Conservation (phyloP, 345 rosid species). For the Hypericum androsaemum region DNA sequence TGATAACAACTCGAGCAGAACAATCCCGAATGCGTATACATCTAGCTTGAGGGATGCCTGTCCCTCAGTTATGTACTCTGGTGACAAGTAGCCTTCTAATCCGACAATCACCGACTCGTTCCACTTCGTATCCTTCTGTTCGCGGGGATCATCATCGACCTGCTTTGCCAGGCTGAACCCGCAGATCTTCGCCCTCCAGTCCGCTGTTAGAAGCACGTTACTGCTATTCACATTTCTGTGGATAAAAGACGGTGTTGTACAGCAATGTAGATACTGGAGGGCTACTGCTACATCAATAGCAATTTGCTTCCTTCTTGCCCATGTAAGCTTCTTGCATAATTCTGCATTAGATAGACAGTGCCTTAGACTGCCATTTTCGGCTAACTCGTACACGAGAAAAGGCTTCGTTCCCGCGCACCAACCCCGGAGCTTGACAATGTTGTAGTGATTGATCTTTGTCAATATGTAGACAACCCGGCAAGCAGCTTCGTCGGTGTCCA, state of each 20-base stretch:
- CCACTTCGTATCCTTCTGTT: constrained; percentile 7
- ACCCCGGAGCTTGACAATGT: constrained; percentile 23
- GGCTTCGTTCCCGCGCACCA: constrained; percentile 18
- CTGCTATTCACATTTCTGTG: constrained; percentile 22
- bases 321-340: constrained; percentile 21
- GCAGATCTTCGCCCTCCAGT: constrained; percentile 29
- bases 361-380: constrained; percentile 27
- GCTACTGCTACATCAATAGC: constrained; percentile 30
- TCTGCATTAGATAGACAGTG: constrained; percentile 17
- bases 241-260: constrained; percentile 21
- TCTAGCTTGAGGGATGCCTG: constrained; percentile 18
- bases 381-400: constrained; percentile 22
- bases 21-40: constrained; percentile 27
- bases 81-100: constrained; percentile 13
- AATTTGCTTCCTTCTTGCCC: constrained; percentile 19
- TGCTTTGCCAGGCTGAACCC: constrained; percentile 28
- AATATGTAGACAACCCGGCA: constrained; percentile 22
- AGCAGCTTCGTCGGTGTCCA: constrained; percentile 19
- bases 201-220: constrained; percentile 20
- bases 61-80: constrained; percentile 14
- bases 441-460: constrained; percentile 23
- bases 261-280: constrained; percentile 28
- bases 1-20: constrained; percentile 27
- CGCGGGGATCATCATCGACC: neutral
- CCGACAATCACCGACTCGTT: constrained; percentile 15